Base-by-base conservation (phyloP, 2,329 filamentous ascomycete species). In the Aaosphaeria arxii region DNA sequence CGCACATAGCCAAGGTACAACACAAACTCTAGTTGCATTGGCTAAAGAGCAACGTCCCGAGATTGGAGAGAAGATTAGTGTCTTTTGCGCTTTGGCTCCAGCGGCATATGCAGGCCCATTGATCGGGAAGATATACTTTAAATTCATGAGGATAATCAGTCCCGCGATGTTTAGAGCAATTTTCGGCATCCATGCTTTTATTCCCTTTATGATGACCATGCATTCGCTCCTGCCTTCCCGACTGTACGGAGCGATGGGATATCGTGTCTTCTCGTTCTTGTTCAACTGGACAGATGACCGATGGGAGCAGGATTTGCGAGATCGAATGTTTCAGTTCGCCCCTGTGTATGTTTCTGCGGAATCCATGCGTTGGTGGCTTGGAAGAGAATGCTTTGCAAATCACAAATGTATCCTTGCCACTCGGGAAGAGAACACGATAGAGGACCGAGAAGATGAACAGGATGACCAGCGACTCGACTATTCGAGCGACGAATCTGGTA, bases 321-420 rank as follows among this genome's bases (percentile, higher is more conserved):
- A 89, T 63, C 85, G 92, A 39, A 87, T 95, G 80, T 96, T 97
- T 67, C 89, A 94, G 61, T 96, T 95, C 57, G 85, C 90, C 0
- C 92, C 92, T 1, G 89, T 95, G 0, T 95, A 95, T 61, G 89
- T 96, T 44, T 90, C 86, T 58, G 82, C 89, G 1, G 91, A 96
- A 72, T 87, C 85, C 49, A 96, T 96, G 89, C 80, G 89, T 5
- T 97, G 92, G 92, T 96, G 92, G 92, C 79, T 96, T 0, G 92
- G 91, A 0, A 77, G 86, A 4, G 89, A 94, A 59, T 91, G 91
- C 57, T 96, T 95, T 62, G 86, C 83, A 29, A 84, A 79, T 58
- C 89, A 96, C 61, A 89, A 88, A 65, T 96, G 91, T 63, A 95
- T 96, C 44, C 75, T 96, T 5, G 81, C 88, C 1, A 95, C 91